phyloP scores from a whole-genome alignment of 2,329 filamentous ascomycete species.

The Diplodia scrobiculata region DNA sequence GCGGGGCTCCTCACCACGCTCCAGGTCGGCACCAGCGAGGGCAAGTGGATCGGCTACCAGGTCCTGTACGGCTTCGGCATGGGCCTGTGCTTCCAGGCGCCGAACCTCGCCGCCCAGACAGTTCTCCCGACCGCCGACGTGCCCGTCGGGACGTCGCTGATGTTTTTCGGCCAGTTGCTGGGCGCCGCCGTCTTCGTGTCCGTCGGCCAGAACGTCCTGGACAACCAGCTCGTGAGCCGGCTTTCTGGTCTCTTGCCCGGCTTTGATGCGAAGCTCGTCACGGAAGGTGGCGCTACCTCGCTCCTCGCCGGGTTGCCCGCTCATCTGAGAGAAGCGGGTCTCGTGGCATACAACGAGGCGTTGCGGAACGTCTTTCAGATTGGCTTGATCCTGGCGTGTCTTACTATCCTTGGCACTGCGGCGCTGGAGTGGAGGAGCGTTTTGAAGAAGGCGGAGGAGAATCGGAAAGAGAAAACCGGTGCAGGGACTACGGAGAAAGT shows the following conservation, averaged over 20 bases:
- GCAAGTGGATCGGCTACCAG: conserved; percentile 41
- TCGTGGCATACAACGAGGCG: background rate
- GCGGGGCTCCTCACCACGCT: conserved; percentile 37
- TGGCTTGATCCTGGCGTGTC: background rate
- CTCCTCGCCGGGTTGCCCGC: background rate
- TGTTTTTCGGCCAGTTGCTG: conserved; percentile 50
- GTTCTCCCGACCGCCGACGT: conserved; percentile 28
- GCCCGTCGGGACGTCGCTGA: conserved; percentile 36
- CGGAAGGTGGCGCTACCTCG: background rate
- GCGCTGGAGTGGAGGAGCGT: conserved; percentile 8
- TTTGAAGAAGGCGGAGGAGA: background rate
- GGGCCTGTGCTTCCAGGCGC: conserved; percentile 32
- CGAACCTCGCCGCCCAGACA: conserved; percentile 31
- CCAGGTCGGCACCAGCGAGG: conserved; percentile 3
- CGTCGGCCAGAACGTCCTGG: conserved; percentile 47
- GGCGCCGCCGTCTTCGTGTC: conserved; percentile 46
- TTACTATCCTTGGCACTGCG: background rate
- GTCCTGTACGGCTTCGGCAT: conserved; percentile 34
- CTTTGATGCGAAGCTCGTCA: conserved; percentile 30
- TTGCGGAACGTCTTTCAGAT: background rate
- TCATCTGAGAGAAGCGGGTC: background rate
- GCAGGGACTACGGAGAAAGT: background rate
- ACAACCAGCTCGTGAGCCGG: conserved; percentile 41
- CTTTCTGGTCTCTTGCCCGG: conserved; percentile 38
- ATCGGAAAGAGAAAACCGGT: background rate